phyloP scores from a whole-genome alignment of 1,139 yeast species.

The Arxiozyma heterogenica region DNA sequence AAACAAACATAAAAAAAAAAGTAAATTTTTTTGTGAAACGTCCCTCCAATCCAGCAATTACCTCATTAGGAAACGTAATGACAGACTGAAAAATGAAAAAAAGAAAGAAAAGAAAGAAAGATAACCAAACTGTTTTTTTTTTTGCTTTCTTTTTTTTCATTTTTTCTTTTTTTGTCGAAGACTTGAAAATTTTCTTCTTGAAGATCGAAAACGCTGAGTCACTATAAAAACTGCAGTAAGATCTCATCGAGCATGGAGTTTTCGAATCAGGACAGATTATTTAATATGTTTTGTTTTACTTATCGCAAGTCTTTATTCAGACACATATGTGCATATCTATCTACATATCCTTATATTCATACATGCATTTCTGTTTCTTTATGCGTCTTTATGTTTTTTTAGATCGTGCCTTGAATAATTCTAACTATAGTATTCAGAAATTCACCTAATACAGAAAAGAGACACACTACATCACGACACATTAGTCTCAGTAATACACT shows the following conservation, averaged over 20 bases:
- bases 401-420: too few relatives aligned
- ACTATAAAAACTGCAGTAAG: neutral
- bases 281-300: too few relatives aligned
- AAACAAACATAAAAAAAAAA: too few relatives aligned
- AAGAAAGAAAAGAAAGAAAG: neutral
- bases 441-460: too few relatives aligned
- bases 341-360: too few relatives aligned
- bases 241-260: neutral
- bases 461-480: too few relatives aligned
- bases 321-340: neutral
- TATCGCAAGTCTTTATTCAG: conserved; percentile 27
- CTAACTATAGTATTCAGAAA: too few relatives aligned
- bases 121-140: neutral
- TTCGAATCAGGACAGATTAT: too few relatives aligned
- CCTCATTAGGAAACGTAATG: neutral
- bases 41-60: neutral
- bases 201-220: neutral
- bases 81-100: neutral
- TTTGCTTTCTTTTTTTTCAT: too few relatives aligned
- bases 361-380: too few relatives aligned
- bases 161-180: neutral
- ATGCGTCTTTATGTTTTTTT: neutral
- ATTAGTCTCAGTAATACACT: too few relatives aligned
- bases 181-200: neutral
- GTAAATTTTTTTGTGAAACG: neutral